Conservation (phyloP, 1,139 yeast species). For the Candida tropicalis region DNA sequence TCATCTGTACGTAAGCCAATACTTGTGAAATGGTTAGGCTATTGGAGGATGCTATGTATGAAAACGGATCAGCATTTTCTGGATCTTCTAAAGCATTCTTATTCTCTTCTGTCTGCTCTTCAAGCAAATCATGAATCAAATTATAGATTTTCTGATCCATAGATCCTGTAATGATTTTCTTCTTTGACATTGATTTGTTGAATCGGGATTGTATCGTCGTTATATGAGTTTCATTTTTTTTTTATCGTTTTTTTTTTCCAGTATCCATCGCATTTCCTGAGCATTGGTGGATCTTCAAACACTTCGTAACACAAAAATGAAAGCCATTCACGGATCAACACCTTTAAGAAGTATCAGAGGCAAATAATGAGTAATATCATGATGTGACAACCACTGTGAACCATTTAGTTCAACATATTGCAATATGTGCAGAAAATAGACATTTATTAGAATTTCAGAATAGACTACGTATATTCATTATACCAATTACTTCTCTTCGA, state of each 20-base stretch:
- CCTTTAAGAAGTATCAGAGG: too few relatives aligned
- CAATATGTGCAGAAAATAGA: too few relatives aligned
- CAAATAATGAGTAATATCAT: too few relatives aligned
- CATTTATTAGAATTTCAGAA: too few relatives aligned
- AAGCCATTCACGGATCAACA: neutral
- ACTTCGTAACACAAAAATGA: neutral
- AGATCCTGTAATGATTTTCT: conserved; percentile 27
- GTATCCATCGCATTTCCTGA: neutral
- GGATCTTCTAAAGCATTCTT: conserved; percentile 26
- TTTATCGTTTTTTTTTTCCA: conserved; percentile 6
- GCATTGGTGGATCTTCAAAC: too few relatives aligned
- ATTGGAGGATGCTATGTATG: conserved; percentile 58
- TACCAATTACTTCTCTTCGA: too few relatives aligned
- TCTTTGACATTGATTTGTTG: conserved; percentile 18
- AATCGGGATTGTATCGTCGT: too few relatives aligned
- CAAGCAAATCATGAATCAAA: conserved; percentile 52
- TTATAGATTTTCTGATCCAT: conserved; percentile 55
- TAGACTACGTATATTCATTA: too few relatives aligned
- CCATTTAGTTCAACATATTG: too few relatives aligned
- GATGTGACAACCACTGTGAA: too few relatives aligned
- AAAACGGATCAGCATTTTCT: conserved; percentile 35
- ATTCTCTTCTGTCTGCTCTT: conserved; percentile 51
- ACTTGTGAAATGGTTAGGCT: conserved; percentile 57
- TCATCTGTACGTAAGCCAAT: conserved; percentile 54
- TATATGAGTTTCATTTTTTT: too few relatives aligned